Evolutionary conservation across 768 basidiomycete species (phyloP).

Genomic region (Dacryopinax primogenitus): DNA sequence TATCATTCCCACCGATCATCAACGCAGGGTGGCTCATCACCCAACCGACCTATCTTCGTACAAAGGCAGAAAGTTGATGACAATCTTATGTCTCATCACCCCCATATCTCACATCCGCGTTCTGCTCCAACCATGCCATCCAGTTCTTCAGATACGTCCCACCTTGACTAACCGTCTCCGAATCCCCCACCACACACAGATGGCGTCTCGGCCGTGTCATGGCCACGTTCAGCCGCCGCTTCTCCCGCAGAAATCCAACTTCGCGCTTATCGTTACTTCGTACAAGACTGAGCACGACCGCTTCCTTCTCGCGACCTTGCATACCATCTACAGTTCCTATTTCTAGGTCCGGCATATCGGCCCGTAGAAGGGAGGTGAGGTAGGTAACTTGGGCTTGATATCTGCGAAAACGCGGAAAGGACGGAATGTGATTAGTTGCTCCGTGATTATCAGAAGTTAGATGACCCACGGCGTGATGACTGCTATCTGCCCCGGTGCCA

Average conservation of each 20-base stretch:
- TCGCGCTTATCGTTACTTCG: constrained; percentile 84
- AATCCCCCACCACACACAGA: constrained; percentile 90
- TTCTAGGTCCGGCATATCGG: constrained; percentile 47
- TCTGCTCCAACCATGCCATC: constrained; percentile 78
- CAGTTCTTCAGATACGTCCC: constrained; percentile 74
- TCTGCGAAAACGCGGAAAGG: constrained; percentile 35
- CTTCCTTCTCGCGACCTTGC: constrained; percentile 95
- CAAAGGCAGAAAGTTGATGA: too few relatives aligned
- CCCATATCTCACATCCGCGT: constrained; percentile 83
- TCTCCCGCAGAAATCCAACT: constrained; percentile 90
- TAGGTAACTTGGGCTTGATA: constrained; percentile 92
- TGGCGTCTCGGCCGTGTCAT: constrained; percentile 88
- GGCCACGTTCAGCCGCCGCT: constrained; percentile 80
- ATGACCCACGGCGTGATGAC: constrained; percentile 66
- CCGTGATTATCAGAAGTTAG: neutral
- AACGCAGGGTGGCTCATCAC: too few relatives aligned
- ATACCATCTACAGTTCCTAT: constrained; percentile 94
- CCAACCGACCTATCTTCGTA: too few relatives aligned
- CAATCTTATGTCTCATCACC: constrained; percentile 34
- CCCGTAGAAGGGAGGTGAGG: constrained; percentile 61
- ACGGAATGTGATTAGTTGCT: neutral
- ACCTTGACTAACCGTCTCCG: constrained; percentile 77
- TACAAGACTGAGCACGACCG: constrained; percentile 82
- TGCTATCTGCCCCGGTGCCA: constrained; percentile 62
- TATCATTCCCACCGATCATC: too few relatives aligned